Conservation (phyloP, 1,284 basidiomycete genomes). For the Thecaphora thlaspeos region DNA sequence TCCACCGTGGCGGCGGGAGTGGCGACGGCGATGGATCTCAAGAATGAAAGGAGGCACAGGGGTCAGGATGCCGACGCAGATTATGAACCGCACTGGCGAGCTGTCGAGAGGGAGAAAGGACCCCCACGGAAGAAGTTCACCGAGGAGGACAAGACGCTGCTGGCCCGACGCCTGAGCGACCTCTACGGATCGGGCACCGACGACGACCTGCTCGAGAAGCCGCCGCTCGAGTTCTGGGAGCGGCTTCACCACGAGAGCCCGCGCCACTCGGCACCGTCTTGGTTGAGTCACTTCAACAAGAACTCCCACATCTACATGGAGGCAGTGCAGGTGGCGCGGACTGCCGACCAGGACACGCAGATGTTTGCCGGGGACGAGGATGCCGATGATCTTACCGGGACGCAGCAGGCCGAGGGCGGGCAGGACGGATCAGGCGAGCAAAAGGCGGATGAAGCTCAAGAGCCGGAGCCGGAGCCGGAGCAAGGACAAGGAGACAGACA, state of each 20-base stretch:
- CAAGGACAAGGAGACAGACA: no score
- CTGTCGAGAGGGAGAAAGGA: background rate
- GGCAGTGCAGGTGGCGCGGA: background rate
- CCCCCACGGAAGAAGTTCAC: conserved; percentile 8
- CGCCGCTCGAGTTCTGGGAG: conserved; percentile 18
- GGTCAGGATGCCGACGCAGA: background rate
- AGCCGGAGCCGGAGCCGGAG: no score
- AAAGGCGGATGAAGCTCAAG: no score
- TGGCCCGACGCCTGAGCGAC: conserved; percentile 5
- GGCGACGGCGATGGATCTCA: no score
- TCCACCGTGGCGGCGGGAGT: background rate
- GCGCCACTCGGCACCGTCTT: conserved; percentile 15
- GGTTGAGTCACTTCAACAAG: conserved; percentile 27
- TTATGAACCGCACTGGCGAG: background rate
- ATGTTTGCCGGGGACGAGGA: background rate
- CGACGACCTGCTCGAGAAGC: conserved; percentile 1
- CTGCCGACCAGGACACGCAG: conserved; percentile 2
- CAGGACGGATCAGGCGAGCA: no score
- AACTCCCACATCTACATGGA: conserved; percentile 15
- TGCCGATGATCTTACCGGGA: no score
- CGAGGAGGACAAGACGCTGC: conserved; percentile 7
- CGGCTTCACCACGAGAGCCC: conserved; percentile 6
- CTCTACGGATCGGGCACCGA: conserved; percentile 6
- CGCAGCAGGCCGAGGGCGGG: no score
- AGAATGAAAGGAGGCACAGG: no score